Conservation (phyloP, 192 early-diverging fungal species). For the Coemansia sp. region DNA sequence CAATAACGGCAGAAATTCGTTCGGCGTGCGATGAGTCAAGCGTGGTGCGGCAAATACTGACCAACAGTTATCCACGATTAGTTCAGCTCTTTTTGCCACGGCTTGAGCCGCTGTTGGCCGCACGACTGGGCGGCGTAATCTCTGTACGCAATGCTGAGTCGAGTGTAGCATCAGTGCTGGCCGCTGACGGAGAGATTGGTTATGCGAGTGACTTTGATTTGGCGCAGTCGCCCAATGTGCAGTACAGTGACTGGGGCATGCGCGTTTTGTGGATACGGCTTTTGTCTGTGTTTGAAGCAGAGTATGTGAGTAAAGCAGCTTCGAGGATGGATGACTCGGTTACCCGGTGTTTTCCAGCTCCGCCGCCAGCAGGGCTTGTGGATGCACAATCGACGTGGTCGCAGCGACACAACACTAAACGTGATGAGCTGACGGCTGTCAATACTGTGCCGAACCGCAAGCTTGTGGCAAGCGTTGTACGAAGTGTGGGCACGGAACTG, state of each 20-base stretch:
- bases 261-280: constrained; percentile 33
- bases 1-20: constrained; percentile 19
- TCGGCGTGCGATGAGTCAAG: constrained; percentile 15
- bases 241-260: constrained; percentile 7
- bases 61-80: constrained; percentile 32
- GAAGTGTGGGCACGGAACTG: constrained; percentile 40
- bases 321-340: constrained; percentile 34
- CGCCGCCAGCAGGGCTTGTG: constrained; percentile 32
- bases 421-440: constrained; percentile 8
- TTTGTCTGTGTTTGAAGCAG: constrained; percentile 21
- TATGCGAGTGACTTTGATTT: not conserved
- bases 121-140: constrained; percentile 19
- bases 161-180: too few relatives aligned
- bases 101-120: constrained; percentile 25
- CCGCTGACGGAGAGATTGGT: too few relatives aligned
- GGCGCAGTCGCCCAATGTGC: constrained; percentile 1
- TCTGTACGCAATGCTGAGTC: not conserved
- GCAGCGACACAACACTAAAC: not conserved
- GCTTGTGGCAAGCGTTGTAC: constrained; percentile 25
- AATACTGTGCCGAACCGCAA: constrained; percentile 22
- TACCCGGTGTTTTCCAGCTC: constrained; percentile 19
- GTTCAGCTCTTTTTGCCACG: constrained; percentile 33
- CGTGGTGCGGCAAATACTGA: constrained; percentile 28
- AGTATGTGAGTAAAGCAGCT: constrained; percentile 25
- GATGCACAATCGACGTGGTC: constrained; percentile 25